Evolutionary conservation across 2,329 filamentous ascomycete species (phyloP).

Genomic region (Diaporthe citri): DNA sequence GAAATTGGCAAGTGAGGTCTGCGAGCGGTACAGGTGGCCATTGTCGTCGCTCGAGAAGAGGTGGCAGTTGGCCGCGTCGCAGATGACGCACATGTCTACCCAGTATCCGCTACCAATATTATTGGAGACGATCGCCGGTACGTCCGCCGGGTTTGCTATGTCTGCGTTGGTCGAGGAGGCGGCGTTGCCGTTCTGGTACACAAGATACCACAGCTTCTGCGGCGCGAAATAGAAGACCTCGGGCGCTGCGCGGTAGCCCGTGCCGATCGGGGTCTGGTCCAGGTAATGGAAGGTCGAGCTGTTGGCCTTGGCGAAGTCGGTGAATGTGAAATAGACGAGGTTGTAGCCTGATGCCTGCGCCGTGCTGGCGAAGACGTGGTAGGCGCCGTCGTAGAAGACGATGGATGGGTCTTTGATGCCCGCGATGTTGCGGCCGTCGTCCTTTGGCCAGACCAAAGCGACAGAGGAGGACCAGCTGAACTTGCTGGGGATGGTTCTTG

Average conservation of each 20-base stretch:
- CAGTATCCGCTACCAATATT: background rate
- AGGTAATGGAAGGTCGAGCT: slow-evolving; percentile 9
- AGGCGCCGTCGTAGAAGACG: slow-evolving; percentile 2
- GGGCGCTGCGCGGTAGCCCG: background rate
- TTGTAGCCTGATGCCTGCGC: background rate
- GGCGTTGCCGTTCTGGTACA: slow-evolving; percentile 2
- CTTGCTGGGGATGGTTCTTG: background rate
- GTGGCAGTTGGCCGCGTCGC: background rate
- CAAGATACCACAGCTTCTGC: background rate
- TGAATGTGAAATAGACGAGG: slow-evolving; percentile 6
- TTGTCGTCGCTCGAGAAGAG: slow-evolving; percentile 8
- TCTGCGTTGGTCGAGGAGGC: background rate
- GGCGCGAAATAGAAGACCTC: slow-evolving; percentile 7
- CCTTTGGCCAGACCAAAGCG: background rate
- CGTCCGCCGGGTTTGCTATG: background rate
- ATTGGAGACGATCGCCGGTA: background rate
- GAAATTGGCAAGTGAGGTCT: background rate
- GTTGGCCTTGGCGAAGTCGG: background rate
- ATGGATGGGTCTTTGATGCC: slow-evolving; percentile 4
- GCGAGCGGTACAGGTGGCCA: background rate
- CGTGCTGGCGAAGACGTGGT: slow-evolving; percentile 2
- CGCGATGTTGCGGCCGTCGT: background rate
- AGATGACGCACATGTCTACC: slow-evolving; percentile 7
- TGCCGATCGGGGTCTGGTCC: background rate
- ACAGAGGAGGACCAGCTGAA: background rate